Evolutionary conservation across 805 yeast species (phyloP), one percentile per base, ranked within the genome.

Genomic region (Ogataea naganishii): DNA sequence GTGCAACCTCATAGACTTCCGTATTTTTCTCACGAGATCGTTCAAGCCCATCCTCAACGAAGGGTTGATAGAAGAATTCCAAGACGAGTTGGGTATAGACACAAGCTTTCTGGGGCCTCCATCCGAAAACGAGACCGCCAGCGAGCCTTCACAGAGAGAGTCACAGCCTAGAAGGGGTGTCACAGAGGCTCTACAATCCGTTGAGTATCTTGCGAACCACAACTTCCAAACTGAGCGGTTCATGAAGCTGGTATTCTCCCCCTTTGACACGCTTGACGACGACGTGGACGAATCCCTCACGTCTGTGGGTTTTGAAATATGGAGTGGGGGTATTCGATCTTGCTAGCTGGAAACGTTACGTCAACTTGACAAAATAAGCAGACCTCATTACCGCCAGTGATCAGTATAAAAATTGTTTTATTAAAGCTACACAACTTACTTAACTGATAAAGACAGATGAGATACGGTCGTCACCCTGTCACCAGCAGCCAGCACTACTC

Each of bases 1-100:
- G 80, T 60, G 71, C 8, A 69, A 66, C 31, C 60, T 55, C 31
- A 46, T 76, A 8, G 64, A 67, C 32, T 62, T 66, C 23, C 55
- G 84, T 26, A 54, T 78, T 11, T 51, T 67, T 24, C 42, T 72
- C 33, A 45, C 53, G 25, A 69, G 67, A 42, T 50, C 55, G 10
- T 62, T 60, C 35, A 58, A 52, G 35, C 71, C 71, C 24, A 58
- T 47, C 26, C 44, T 42, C 35, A 53, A 47, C 35, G 60, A 47
- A 43, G 46, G 23, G 26, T 43, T 40, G 49, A 59, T 52, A 32
- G 62, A 39, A 20, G 59, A 54, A 26, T 49, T 54, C 28, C 49
- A 54, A 24, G 41, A 37, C 13, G 61, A 55, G 22, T 30, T 55
- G 18, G 59, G 60, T 3, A 47, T 54, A 12, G 50, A 51, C 37